phyloP scores from a whole-genome alignment of 2,329 filamentous ascomycete genomes.

The Sporothrix schenckii region DNA sequence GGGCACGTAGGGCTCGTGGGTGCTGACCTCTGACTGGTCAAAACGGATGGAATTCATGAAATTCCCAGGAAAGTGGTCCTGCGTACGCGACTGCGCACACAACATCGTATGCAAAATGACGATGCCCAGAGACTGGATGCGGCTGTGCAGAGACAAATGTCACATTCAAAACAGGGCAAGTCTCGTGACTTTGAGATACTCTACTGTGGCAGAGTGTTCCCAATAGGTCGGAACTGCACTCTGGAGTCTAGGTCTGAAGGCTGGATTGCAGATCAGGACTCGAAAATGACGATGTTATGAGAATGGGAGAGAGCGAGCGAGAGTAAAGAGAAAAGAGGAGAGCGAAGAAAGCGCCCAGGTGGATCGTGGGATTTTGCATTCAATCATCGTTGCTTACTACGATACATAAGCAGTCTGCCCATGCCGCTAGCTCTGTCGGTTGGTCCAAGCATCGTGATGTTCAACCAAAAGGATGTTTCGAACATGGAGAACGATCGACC shows the following conservation, averaged over 20 bases:
- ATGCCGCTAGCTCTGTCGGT: neutral
- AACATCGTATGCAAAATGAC: slow-evolving; percentile 4
- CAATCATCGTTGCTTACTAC: neutral
- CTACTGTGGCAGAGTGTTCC: slow-evolving; percentile 2
- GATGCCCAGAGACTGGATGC: neutral
- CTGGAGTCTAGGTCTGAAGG: neutral
- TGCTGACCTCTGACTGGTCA: neutral
- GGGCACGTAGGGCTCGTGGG: neutral
- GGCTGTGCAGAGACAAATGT: neutral
- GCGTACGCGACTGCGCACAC: neutral
- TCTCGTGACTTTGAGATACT: neutral
- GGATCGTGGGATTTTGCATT: slow-evolving; percentile 8
- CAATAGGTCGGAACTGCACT: neutral
- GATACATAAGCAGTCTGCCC: neutral
- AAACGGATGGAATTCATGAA: no score
- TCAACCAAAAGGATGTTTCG: no score
- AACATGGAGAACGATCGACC: no score
- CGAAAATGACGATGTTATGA: neutral
- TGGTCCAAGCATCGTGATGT: neutral
- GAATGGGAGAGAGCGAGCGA: neutral
- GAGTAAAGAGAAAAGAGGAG: no score
- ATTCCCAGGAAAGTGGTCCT: neutral
- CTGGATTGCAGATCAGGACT: neutral
- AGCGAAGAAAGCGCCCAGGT: neutral
- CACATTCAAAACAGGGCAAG: neutral